Conservation (phyloP, 257 asterid species). For the Solanum chmielewskii region DNA sequence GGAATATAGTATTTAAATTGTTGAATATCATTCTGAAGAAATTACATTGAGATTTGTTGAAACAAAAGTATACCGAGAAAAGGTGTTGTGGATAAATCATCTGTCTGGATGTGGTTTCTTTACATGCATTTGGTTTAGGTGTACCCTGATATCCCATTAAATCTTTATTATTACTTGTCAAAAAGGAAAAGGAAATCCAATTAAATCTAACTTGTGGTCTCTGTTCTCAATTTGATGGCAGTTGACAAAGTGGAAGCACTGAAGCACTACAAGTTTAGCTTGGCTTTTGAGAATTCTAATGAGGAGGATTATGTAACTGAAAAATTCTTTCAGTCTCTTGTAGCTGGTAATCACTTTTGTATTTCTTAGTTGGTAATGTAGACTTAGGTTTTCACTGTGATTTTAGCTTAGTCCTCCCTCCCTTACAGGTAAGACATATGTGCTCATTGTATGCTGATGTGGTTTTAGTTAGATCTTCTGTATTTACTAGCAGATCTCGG, state of each 20-base stretch:
- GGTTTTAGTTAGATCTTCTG: not conserved
- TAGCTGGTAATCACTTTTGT: constrained; percentile 58
- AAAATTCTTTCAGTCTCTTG: constrained; percentile 89
- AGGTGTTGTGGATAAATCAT: not conserved
- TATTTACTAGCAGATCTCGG: not conserved
- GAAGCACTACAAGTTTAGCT: constrained; percentile 79
- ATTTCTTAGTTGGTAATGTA: not conserved
- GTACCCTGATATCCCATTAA: not conserved
- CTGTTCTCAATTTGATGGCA: constrained; percentile 28
- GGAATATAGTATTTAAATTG: not conserved
- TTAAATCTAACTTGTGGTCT: not conserved
- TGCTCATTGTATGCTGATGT: not conserved
- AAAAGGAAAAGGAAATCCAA: not conserved
- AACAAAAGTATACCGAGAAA: not conserved
- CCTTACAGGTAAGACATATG: not conserved
- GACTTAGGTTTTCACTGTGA: not conserved
- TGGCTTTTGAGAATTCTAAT: constrained; percentile 96
- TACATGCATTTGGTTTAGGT: not conserved
- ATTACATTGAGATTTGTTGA: not conserved
- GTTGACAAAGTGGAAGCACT: constrained; percentile 81
- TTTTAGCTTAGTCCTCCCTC: not conserved
- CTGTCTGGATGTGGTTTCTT: not conserved
- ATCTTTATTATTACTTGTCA: not conserved
- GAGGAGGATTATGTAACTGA: constrained; percentile 98
- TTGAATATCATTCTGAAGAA: not conserved